Percentiles rank a stretch among this genome's conserved stretches.
Evolutionary conservation across 805 yeast genomes (phyloP).

Genomic region (Saturnispora saitoi): DNA sequence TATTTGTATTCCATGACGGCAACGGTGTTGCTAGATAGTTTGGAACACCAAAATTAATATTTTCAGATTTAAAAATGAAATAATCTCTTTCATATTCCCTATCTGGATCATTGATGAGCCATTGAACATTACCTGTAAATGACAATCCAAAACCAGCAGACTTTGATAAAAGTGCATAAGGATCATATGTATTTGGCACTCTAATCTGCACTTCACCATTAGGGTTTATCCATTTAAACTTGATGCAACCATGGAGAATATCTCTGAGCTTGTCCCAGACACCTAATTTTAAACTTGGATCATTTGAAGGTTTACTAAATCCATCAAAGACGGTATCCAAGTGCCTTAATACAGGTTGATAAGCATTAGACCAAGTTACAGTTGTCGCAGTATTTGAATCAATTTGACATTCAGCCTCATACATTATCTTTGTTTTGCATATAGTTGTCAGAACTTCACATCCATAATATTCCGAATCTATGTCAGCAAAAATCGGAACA

Average conservation of each 20-base stretch:
- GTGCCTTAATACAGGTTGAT: constrained; percentile 78
- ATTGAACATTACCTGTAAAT: constrained; percentile 53
- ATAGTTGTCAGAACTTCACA: constrained; percentile 6
- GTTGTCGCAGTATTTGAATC: constrained; percentile 51
- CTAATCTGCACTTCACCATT: constrained; percentile 45
- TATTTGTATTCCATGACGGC: constrained; percentile 50
- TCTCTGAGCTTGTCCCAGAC: constrained; percentile 87
- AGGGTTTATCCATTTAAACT: constrained; percentile 41
- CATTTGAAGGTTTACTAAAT: constrained; percentile 83
- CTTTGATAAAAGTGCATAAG: constrained; percentile 58
- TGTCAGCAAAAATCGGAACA: constrained; percentile 51
- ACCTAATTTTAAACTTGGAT: constrained; percentile 77
- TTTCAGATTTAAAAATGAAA: constrained; percentile 52
- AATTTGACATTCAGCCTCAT: constrained; percentile 49
- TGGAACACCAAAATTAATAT: constrained; percentile 66
- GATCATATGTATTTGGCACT: constrained; percentile 70
- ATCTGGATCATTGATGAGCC: constrained; percentile 56
- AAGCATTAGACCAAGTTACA: constrained; percentile 78
- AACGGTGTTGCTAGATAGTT: constrained; percentile 51
- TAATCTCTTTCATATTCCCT: constrained; percentile 51
- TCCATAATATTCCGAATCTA: constrained; percentile 20
- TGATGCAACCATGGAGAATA: constrained; percentile 59
- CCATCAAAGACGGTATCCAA: constrained; percentile 69
- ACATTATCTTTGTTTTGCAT: constrained; percentile 20
- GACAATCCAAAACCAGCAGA: constrained; percentile 72